A percentile compares a stretch with the other conserved stretches of the same genome.
Evolutionary conservation across 2,329 filamentous ascomycete species (phyloP).

Genomic region (Rhytidhysteron rufulum): DNA sequence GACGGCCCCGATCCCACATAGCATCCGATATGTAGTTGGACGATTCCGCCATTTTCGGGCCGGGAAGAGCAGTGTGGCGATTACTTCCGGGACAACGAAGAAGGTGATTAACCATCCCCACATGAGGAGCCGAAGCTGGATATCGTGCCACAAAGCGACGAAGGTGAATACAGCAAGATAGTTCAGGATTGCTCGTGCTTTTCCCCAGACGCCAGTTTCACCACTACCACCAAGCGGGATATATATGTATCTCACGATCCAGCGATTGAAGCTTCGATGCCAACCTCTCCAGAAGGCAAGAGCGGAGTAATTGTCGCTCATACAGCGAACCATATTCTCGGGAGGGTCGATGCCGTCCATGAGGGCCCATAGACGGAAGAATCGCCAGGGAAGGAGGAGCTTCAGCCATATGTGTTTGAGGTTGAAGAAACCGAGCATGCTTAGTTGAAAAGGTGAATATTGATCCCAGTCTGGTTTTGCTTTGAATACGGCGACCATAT

Average conservation of each 20-base stretch:
- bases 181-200: slow-evolving; percentile 63
- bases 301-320: slow-evolving; percentile 90
- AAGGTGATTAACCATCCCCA: slow-evolving; percentile 97
- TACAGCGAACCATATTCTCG: slow-evolving; percentile 97
- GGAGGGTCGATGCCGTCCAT: slow-evolving; percentile 89
- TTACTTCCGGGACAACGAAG: slow-evolving; percentile 86
- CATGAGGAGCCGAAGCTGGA: slow-evolving; percentile 81
- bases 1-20: slow-evolving; percentile 78
- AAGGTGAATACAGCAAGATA: slow-evolving; percentile 90
- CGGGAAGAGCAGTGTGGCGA: slow-evolving; percentile 70
- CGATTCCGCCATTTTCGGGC: slow-evolving; percentile 63
- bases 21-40: slow-evolving; percentile 70
- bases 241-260: slow-evolving; percentile 91
- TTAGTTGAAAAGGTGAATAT: slow-evolving; percentile 84
- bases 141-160: slow-evolving; percentile 97
- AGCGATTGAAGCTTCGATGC: slow-evolving; percentile 94
- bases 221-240: slow-evolving; percentile 76
- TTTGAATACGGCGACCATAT: slow-evolving; percentile 88
- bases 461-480: slow-evolving; percentile 72
- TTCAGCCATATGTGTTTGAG: slow-evolving; percentile 98
- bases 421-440: slow-evolving; percentile 91
- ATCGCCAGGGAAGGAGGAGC: slow-evolving; percentile 92
- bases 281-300: slow-evolving; percentile 92
- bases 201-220: slow-evolving; percentile 32
- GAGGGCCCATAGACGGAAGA: slow-evolving; percentile 95